Percentiles rank a stretch among this genome's conserved stretches.
phyloP scores from a whole-genome alignment of 2,329 filamentous ascomycete genomes.

The Alternaria sp. region DNA sequence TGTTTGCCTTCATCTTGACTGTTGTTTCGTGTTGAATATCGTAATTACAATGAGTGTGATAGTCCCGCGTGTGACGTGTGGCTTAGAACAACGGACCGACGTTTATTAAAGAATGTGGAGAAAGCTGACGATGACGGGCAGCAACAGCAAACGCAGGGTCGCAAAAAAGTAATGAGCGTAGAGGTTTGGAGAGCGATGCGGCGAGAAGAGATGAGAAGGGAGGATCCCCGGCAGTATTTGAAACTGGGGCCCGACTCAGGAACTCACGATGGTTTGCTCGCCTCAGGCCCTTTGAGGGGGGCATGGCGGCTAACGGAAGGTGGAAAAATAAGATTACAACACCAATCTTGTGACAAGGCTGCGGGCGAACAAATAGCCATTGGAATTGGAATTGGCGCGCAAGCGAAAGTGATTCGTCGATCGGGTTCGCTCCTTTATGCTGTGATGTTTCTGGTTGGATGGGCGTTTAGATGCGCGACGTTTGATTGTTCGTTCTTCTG shows the following conservation, averaged over 20 bases:
- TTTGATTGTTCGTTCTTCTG: conserved; percentile 9
- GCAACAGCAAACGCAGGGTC: conserved; percentile 8
- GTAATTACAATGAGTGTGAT: conserved; percentile 18
- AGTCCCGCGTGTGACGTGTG: conserved; percentile 6
- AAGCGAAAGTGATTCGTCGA: conserved; percentile 22
- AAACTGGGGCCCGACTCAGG: conserved; percentile 26
- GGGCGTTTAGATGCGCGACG: conserved; percentile 12
- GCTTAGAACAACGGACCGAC: conserved; percentile 1
- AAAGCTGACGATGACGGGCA: conserved; percentile 5
- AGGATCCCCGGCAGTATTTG: conserved; percentile 37
- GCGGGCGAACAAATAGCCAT: conserved; percentile 14
- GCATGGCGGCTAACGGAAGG: conserved; percentile 28
- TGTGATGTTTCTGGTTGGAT: conserved; percentile 4
- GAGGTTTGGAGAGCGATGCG: conserved; percentile 27
- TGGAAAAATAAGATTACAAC: conserved; percentile 23
- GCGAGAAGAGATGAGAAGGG: conserved; percentile 24
- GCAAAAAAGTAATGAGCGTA: conserved; percentile 28
- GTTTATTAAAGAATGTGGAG: conserved; percentile 36
- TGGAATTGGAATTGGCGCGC: conserved; percentile 25
- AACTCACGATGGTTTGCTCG: conserved; percentile 26
- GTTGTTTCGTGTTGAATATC: conserved; percentile 12
- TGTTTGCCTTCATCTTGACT: conserved; percentile 42
- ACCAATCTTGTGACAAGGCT: conserved; percentile 18
- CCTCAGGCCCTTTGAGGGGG: conserved; percentile 15
- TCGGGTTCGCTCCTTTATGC: conserved; percentile 5